Base-by-base conservation (phyloP, 179 eudicot genomes). In the Patellifolia procumbens region DNA sequence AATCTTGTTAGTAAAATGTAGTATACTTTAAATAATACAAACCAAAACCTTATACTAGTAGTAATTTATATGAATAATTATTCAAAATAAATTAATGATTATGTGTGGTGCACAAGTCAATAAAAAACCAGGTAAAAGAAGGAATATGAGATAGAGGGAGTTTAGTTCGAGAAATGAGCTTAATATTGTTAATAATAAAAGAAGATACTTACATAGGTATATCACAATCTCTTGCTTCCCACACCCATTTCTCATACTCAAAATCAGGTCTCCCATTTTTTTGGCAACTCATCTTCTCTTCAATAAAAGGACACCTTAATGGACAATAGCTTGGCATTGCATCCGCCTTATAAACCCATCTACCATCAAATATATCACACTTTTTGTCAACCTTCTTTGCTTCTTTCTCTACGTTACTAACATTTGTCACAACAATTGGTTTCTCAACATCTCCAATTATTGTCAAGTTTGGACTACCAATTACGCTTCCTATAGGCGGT, bases 161-260 rank as follows among this genome's bases (percentile, higher is more conserved):
- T 51, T 51, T 19, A 51, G 17, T 39, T 39, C 8, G 8, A n/a
- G n/a, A 0, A 39, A 39, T 39, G 43, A 39, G 8, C 8, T 39
- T 39, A 39, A 39, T 39, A 7, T 39, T 9, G 43, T 5, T 7
- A 39, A 9, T 39, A 34, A 34, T 0, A 17, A 61, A 7, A 15
- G 6, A 24, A 13, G 2, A 22, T 46, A 60, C 85, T 80, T 75
- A 88, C 91, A 81, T 35, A 0, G 89, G 91, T 52, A 88, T 48
- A 43, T 84, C 70, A 72, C 91, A 88, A 73, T 74, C 72, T 15
- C 29, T 49, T 52, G 87, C 75, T 76, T 86, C 82, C 88, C 88
- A 85, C 10, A 45, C 73, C 86, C 86, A 85, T 8, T 58, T 72
- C 62, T 78, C 39, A 17, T 85, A 83, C 43, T 64, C 78, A 0